Evolutionary conservation across 495 filamentous ascomycete species (phyloP).

Genomic region (Neurospora terricola): DNA sequence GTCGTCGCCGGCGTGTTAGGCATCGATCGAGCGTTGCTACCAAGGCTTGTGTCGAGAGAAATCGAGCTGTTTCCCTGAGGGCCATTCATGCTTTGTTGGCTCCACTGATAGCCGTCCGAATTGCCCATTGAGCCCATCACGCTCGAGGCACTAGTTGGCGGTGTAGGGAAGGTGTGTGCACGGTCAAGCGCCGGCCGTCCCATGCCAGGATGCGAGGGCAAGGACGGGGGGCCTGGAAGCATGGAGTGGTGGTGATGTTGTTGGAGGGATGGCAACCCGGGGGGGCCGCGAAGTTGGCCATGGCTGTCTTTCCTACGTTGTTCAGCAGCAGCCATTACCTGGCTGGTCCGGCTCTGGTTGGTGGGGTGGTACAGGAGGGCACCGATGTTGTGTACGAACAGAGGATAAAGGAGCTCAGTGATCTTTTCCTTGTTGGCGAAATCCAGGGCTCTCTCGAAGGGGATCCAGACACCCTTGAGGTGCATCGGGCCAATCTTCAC

Average conservation of each 20-base stretch:
- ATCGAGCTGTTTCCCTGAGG: constrained; percentile 61
- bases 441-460: constrained; percentile 89
- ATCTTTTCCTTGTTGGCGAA: constrained; percentile 99
- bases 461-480: constrained; percentile 98
- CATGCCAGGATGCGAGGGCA: constrained; percentile 61
- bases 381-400: constrained; percentile 97
- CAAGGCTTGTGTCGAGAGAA: constrained; percentile 75
- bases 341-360: constrained; percentile 71
- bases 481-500: constrained; percentile 99
- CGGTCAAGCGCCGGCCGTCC: constrained; percentile 67
- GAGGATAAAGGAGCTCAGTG: constrained; percentile 85
- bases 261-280: constrained; percentile 57
- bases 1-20: constrained; percentile 89
- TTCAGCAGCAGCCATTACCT: constrained; percentile 80
- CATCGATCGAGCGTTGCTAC: constrained; percentile 76
- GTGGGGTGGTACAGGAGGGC: constrained; percentile 88
- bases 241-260: constrained; percentile 71
- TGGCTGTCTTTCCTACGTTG: constrained; percentile 54
- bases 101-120: constrained; percentile 68
- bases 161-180: constrained; percentile 85
- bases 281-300: constrained; percentile 37
- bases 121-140: constrained; percentile 68
- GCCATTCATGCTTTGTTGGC: constrained; percentile 52
- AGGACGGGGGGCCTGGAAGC: constrained; percentile 60
- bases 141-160: constrained; percentile 84